Conservation (phyloP, 805 yeast genomes). For the Schizosaccharomyces lindneri region DNA sequence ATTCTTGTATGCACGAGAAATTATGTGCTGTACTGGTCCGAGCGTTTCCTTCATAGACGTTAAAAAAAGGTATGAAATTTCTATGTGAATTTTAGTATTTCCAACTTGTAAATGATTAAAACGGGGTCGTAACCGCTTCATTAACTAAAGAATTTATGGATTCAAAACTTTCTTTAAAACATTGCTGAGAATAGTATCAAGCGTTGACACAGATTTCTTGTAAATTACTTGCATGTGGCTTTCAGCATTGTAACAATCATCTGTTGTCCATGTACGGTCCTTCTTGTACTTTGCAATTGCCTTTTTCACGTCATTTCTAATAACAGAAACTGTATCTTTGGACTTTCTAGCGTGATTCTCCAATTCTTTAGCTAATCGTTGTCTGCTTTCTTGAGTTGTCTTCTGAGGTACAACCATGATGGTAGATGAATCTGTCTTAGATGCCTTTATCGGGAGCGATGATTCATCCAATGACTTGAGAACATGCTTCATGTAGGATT, state of each 20-base stretch:
- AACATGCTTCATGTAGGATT: not conserved
- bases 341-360: not conserved
- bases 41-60: too few relatives aligned
- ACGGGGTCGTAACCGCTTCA: too few relatives aligned
- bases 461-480: not conserved
- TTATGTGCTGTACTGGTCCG: too few relatives aligned
- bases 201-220: not conserved
- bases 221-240: not conserved
- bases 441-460: not conserved
- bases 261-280: not conserved
- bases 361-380: not conserved
- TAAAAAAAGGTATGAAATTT: too few relatives aligned
- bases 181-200: not conserved
- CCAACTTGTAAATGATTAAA: too few relatives aligned
- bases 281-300: not conserved
- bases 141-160: not conserved
- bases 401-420: not conserved
- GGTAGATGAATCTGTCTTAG: not conserved
- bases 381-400: not conserved
- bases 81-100: too few relatives aligned
- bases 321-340: not conserved
- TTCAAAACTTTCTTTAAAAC: not conserved
- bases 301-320: not conserved
- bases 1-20: too few relatives aligned
- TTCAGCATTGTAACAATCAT: not conserved